Conservation (phyloP, 1,139 yeast genomes). For the Blastobotrys illinoisensis region DNA sequence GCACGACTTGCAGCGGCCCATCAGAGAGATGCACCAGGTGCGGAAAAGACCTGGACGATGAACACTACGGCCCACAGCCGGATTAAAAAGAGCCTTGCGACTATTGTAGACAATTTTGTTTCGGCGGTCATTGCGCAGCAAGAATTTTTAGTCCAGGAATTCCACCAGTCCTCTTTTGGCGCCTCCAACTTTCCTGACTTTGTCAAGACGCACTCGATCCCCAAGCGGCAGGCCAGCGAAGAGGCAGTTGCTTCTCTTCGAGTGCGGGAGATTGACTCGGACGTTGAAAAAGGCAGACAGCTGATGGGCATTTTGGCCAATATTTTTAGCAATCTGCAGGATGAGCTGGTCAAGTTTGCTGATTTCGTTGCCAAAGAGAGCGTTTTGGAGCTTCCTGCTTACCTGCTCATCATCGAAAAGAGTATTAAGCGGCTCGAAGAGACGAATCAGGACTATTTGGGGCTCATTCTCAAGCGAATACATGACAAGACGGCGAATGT, state of each 20-base stretch:
- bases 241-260: constrained; percentile 24
- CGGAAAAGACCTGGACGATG: constrained; percentile 13
- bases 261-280: constrained; percentile 42
- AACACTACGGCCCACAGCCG: constrained; percentile 23
- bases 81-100: constrained; percentile 15
- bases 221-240: constrained; percentile 29
- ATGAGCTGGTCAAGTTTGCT: constrained; percentile 37
- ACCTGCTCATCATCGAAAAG: constrained; percentile 40
- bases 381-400: constrained; percentile 40
- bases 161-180: constrained; percentile 56
- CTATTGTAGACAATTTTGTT: constrained; percentile 33
- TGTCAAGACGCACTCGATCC: constrained; percentile 39
- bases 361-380: constrained; percentile 34
- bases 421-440: constrained; percentile 37
- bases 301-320: constrained; percentile 47
- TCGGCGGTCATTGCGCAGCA: constrained; percentile 54
- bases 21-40: background rate
- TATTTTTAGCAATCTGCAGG: constrained; percentile 52
- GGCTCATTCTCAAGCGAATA: constrained; percentile 47
- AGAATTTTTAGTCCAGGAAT: constrained; percentile 56
- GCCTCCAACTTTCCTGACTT: constrained; percentile 45
- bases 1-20: background rate
- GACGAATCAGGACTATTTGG: constrained; percentile 64
- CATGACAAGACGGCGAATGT: constrained; percentile 46
- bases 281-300: constrained; percentile 51